These are phyloP conservation scores for Ascodesmis nigricans DNA, from an alignment of 495 filamentous ascomycete species.

Conservation along the genomic window DNA sequence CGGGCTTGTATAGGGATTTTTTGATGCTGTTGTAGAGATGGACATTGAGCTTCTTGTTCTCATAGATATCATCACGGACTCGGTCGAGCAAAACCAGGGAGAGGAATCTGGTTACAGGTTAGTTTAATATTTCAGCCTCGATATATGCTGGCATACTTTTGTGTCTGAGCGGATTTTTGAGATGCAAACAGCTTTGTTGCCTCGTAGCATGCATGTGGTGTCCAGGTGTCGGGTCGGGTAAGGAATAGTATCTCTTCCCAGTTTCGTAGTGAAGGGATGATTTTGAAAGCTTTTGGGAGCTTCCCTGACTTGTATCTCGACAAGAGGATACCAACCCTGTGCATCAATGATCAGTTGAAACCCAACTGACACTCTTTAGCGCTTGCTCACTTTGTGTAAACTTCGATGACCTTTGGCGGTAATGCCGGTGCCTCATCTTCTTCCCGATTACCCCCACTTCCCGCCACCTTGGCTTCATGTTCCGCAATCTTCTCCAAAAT, in stretches of 20 bases:
- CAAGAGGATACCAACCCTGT: constrained; percentile 63
- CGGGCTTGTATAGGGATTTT: constrained; percentile 84
- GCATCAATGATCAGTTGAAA: constrained; percentile 6
- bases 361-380: too few relatives aligned
- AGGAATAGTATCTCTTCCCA: constrained; percentile 73
- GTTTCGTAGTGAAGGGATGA: constrained; percentile 71
- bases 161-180: constrained; percentile 47
- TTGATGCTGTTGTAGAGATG: constrained; percentile 86
- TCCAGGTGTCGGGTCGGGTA: constrained; percentile 68
- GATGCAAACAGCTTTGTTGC: constrained; percentile 79
- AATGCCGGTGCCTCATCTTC: constrained; percentile 64
- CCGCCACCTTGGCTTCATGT: constrained; percentile 49
- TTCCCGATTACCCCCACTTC: constrained; percentile 27
- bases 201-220: constrained; percentile 64
- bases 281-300: constrained; percentile 92
- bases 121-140: not conserved
- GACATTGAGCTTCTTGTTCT: constrained; percentile 79
- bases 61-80: constrained; percentile 68
- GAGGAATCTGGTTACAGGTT: constrained; percentile 33
- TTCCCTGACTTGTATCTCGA: constrained; percentile 87
- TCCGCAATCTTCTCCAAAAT: constrained; percentile 86
- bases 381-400: constrained; percentile 57
- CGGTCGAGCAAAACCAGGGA: constrained; percentile 62
- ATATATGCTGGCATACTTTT: constrained; percentile 23
- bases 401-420: constrained; percentile 78